phyloP scores from a whole-genome alignment of 2,329 filamentous ascomycete species.

The Nigrograna mackinnonii region DNA sequence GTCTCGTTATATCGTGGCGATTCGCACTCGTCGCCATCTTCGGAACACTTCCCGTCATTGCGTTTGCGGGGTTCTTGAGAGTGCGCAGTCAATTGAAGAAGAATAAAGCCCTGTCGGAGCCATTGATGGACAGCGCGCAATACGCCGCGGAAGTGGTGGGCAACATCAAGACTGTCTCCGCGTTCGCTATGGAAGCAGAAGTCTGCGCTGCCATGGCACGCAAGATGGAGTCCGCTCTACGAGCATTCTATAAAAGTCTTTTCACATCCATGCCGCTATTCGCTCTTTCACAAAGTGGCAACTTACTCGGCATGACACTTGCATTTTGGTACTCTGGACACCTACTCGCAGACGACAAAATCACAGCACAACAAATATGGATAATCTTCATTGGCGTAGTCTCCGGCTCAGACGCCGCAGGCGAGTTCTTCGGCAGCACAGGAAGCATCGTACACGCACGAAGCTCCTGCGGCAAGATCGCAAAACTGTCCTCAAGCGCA shows the following conservation, averaged over 20 bases:
- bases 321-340: constrained; percentile 8
- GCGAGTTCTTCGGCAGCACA: constrained; percentile 8
- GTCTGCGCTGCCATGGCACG: constrained; percentile 8
- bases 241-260: constrained; percentile 7
- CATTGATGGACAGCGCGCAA: constrained; percentile 35
- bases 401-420: constrained; percentile 4
- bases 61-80: constrained; percentile 75
- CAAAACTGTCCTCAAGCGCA: neutral
- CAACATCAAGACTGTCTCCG: constrained; percentile 87
- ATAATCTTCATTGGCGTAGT: constrained; percentile 6
- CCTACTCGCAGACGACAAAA: constrained; percentile 3
- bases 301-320: constrained; percentile 6
- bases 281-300: constrained; percentile 10
- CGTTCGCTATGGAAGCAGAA: constrained; percentile 73
- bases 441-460: neutral
- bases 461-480: neutral
- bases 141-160: constrained; percentile 72
- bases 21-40: constrained; percentile 73
- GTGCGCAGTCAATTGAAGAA: constrained; percentile 51
- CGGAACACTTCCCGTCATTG: constrained; percentile 73
- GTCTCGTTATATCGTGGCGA: neutral
- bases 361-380: constrained; percentile 5
- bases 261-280: constrained; percentile 8
- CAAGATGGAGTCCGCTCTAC: constrained; percentile 7
- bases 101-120: constrained; percentile 64